Evolutionary conservation across 164 flowering plant species (phyloP).

Genomic region (Nelumbo lutea): DNA sequence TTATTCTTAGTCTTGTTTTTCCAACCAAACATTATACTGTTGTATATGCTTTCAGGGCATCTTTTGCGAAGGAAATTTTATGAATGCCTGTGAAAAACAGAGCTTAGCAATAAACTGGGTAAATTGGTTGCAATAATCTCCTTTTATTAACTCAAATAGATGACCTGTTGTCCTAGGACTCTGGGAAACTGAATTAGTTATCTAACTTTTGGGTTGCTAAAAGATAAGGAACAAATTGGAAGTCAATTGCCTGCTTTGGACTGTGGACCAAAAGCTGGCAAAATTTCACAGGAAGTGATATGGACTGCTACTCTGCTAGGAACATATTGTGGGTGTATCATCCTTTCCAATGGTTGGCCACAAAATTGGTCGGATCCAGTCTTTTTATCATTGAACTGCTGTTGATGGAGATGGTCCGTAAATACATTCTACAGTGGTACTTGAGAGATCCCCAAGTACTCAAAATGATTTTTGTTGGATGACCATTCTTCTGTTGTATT

Average conservation of each 20-base stretch:
- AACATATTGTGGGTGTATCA: not conserved
- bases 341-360: not conserved
- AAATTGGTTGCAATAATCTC: not conserved
- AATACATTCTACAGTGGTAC: too few relatives aligned
- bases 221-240: not conserved
- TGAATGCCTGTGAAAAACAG: too few relatives aligned
- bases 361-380: not conserved
- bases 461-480: too few relatives aligned
- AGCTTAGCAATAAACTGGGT: too few relatives aligned
- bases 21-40: not conserved
- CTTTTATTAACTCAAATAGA: not conserved
- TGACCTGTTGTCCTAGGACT: not conserved
- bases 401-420: too few relatives aligned
- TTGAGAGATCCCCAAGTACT: too few relatives aligned
- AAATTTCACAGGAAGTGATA: not conserved
- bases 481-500: too few relatives aligned
- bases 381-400: too few relatives aligned
- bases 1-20: too few relatives aligned
- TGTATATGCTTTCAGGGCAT: too few relatives aligned
- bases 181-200: not conserved
- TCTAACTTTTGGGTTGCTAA: not conserved
- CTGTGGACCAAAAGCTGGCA: not conserved
- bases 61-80: too few relatives aligned
- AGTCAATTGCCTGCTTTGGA: not conserved
- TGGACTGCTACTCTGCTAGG: too few relatives aligned